Conservation (phyloP, 1,284 basidiomycete genomes). For the Malassezia pachydermatis region DNA sequence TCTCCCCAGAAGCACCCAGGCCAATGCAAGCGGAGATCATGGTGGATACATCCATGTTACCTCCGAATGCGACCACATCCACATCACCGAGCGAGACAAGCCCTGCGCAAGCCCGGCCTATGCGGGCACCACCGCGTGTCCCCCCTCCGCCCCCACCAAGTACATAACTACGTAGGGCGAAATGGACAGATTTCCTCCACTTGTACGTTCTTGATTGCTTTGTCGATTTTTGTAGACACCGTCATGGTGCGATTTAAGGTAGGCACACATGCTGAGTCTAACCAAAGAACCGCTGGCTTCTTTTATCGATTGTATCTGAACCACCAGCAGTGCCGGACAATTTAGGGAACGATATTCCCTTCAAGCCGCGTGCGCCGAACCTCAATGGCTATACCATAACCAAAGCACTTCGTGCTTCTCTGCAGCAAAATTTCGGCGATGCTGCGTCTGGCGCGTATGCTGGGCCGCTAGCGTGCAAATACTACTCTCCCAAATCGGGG, state of each 20-base stretch:
- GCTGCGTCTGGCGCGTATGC: slow-evolving; percentile 6
- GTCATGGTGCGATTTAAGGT: slow-evolving; percentile 17
- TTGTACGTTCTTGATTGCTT: neutral
- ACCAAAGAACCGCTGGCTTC: slow-evolving; percentile 17
- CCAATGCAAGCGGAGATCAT: too few relatives aligned
- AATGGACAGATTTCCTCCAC: neutral
- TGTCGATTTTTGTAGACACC: neutral
- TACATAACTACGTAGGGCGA: neutral
- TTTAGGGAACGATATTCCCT: neutral
- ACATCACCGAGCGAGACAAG: too few relatives aligned
- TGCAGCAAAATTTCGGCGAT: slow-evolving; percentile 17
- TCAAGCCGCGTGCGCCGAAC: neutral
- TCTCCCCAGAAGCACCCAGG: too few relatives aligned
- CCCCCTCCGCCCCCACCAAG: neutral
- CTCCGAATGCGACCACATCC: too few relatives aligned
- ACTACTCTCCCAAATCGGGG: slow-evolving; percentile 13
- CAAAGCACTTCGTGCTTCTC: slow-evolving; percentile 13
- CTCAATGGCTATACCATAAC: slow-evolving; percentile 7
- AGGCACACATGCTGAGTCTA: neutral
- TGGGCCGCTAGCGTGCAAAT: slow-evolving; percentile 16
- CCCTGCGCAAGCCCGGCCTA: too few relatives aligned
- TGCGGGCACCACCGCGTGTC: neutral
- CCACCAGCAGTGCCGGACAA: neutral
- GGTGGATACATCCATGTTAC: too few relatives aligned
- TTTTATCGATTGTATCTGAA: slow-evolving; percentile 1